phyloP scores from a whole-genome alignment of 225 moss, liverwort and hornwort species.

The Physcomitrium patens region DNA sequence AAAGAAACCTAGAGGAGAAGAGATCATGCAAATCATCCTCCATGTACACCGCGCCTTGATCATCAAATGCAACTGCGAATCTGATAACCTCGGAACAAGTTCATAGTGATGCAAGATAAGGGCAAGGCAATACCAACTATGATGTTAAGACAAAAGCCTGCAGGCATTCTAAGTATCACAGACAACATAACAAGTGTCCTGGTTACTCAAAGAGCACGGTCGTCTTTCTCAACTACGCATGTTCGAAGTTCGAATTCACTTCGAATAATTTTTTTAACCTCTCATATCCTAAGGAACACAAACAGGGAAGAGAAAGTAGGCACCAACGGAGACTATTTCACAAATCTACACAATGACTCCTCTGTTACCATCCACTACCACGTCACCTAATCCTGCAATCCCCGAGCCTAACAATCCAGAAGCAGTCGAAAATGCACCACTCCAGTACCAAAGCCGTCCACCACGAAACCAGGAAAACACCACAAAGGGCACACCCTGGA shows the following conservation, averaged over 20 bases:
- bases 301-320: neutral
- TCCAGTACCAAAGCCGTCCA: neutral
- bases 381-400: too few relatives aligned
- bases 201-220: constrained; percentile 21
- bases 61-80: constrained; percentile 14
- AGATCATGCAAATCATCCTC: too few relatives aligned
- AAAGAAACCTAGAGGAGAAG: too few relatives aligned
- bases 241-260: constrained; percentile 2
- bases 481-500: neutral
- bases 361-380: too few relatives aligned
- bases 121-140: constrained; percentile 11
- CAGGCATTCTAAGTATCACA: constrained; percentile 11
- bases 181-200: constrained; percentile 32
- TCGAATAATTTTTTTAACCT: constrained; percentile 16
- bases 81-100: neutral
- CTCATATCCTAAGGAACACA: neutral
- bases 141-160: neutral
- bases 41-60: too few relatives aligned
- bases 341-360: too few relatives aligned
- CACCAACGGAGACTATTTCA: too few relatives aligned
- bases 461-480: neutral
- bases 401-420: too few relatives aligned
- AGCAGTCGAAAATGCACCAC: neutral
- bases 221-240: constrained; percentile 21
- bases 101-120: neutral